phyloP scores from a whole-genome alignment of 805 yeast genomes.

The Saccharomycopsis microspora region DNA sequence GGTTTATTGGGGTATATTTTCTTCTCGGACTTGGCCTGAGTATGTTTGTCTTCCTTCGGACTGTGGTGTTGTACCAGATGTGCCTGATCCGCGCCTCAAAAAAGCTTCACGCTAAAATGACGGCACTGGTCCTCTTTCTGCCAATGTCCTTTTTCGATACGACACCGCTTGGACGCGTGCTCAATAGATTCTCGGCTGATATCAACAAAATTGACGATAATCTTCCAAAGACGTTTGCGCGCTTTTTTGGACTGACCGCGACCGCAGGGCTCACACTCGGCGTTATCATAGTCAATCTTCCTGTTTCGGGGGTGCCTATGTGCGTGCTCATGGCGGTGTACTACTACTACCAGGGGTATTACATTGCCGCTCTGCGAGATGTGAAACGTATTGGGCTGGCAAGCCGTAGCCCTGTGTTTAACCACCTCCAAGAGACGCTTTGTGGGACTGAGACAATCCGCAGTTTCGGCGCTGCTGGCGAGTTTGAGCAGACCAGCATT shows the following conservation, averaged over 20 bases:
- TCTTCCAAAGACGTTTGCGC: slow-evolving; percentile 42
- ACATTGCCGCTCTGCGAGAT: slow-evolving; percentile 62
- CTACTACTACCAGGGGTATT: slow-evolving; percentile 59
- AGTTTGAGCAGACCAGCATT: slow-evolving; percentile 48
- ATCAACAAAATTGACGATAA: slow-evolving; percentile 44
- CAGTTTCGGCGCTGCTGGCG: slow-evolving; percentile 54
- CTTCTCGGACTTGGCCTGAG: slow-evolving; percentile 42
- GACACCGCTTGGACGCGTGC: slow-evolving; percentile 55
- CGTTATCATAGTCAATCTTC: slow-evolving; percentile 42
- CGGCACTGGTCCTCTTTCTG: slow-evolving; percentile 37
- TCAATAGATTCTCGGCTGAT: slow-evolving; percentile 57
- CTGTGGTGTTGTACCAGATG: slow-evolving; percentile 37
- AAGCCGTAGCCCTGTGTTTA: slow-evolving; percentile 65
- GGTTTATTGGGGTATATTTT: slow-evolving; percentile 45
- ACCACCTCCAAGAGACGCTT: slow-evolving; percentile 73
- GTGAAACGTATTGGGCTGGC: slow-evolving; percentile 61
- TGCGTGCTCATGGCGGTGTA: slow-evolving; percentile 39
- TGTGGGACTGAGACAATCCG: slow-evolving; percentile 67
- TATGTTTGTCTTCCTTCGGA: slow-evolving; percentile 33
- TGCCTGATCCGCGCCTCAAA: slow-evolving; percentile 48
- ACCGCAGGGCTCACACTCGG: slow-evolving; percentile 37
- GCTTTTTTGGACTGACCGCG: slow-evolving; percentile 34
- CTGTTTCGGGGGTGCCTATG: slow-evolving; percentile 38
- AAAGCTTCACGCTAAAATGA: slow-evolving; percentile 48
- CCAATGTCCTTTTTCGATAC: slow-evolving; percentile 64